Evolutionary conservation across 306 rosid species (phyloP).

Genomic region (Rosa chinensis): DNA sequence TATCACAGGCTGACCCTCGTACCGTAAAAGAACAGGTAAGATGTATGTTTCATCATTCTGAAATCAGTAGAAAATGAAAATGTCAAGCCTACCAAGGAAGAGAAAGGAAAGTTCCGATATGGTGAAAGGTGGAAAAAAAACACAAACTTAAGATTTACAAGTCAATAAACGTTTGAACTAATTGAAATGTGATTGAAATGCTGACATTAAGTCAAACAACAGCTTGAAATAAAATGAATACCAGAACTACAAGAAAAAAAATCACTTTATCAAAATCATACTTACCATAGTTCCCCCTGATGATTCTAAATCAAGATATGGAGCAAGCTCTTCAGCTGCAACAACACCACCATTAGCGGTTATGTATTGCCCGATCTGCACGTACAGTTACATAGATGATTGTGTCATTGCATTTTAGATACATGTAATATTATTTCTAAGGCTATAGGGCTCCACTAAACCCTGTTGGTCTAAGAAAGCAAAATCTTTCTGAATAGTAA

Average conservation of each 20-base stretch:
- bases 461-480: neutral
- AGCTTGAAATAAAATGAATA: neutral
- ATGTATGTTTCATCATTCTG: conserved; percentile 95
- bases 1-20: conserved; percentile 91
- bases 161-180: neutral
- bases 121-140: neutral
- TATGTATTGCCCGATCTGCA: conserved; percentile 95
- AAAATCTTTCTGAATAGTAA: neutral
- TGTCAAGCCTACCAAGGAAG: conserved; percentile 22
- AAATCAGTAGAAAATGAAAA: conserved; percentile 37
- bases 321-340: conserved; percentile 95
- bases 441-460: neutral
- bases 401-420: neutral
- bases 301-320: conserved; percentile 72
- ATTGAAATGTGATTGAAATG: neutral
- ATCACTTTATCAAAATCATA: conserved; percentile 3
- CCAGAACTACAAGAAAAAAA: neutral
- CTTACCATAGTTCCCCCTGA: conserved; percentile 49
- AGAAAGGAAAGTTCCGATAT: neutral
- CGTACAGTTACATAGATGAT: conserved; percentile 10
- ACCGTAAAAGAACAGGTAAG: conserved; percentile 88
- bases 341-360: conserved; percentile 93
- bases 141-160: neutral
- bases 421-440: neutral
- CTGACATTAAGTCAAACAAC: neutral